Percentiles rank a stretch among this genome's conserved stretches.
Evolutionary conservation across 148 eudicot genomes (phyloP).

Genomic region (Talinum fruticosum): DNA sequence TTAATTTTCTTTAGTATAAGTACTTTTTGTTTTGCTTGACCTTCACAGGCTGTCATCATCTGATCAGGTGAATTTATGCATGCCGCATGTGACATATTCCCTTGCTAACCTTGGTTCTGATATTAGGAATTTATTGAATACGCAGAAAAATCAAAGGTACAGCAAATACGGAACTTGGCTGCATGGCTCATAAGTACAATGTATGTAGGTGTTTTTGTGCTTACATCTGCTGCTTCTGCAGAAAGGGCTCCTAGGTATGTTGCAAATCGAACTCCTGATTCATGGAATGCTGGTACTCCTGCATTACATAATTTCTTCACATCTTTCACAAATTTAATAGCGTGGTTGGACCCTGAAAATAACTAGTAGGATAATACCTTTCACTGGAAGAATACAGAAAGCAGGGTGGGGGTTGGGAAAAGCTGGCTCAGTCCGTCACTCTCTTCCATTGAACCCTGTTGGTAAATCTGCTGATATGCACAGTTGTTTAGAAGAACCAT

Average conservation of each 20-base stretch:
- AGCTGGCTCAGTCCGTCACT: not conserved
- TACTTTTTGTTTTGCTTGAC: constrained; percentile 7
- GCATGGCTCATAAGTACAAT: constrained; percentile 40
- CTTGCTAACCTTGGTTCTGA: not conserved
- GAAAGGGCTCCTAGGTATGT: constrained; percentile 42
- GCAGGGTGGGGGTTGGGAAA: not conserved
- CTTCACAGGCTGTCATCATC: not conserved
- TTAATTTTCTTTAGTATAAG: not conserved
- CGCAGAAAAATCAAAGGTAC: constrained; percentile 31
- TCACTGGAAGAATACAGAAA: not conserved
- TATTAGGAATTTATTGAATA: constrained; percentile 2
- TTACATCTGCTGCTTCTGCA: constrained; percentile 56
- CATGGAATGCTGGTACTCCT: not conserved
- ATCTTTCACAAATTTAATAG: not conserved
- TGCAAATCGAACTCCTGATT: not conserved
- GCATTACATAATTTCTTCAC: not conserved
- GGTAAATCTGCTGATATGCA: not conserved
- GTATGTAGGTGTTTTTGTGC: constrained; percentile 40
- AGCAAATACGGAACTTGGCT: constrained; percentile 41
- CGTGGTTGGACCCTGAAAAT: not conserved
- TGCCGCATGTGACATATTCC: not conserved
- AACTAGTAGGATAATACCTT: not conserved
- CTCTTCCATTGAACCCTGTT: no score
- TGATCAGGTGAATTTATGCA: constrained; percentile 7
- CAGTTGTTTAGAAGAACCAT: not conserved